Conservation (phyloP, 2,329 filamentous ascomycete species). For the Fusarium albidum region DNA sequence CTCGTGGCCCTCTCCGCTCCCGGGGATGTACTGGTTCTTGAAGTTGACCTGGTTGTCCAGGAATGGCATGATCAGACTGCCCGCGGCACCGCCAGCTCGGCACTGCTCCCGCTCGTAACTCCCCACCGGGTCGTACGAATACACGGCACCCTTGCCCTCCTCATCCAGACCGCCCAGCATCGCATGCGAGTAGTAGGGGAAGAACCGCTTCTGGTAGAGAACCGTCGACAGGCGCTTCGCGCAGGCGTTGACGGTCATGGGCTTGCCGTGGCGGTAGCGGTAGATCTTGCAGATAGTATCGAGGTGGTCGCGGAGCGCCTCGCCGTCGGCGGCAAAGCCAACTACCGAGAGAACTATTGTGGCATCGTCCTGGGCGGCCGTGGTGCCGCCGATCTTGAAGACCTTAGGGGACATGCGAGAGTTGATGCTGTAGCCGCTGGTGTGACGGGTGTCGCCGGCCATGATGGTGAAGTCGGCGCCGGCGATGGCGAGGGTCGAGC, state of each 20-base stretch:
- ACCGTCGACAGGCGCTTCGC: slow-evolving; percentile 95
- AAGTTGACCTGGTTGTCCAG: slow-evolving; percentile 99
- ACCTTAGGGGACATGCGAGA: slow-evolving; percentile 94
- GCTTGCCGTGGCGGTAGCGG: slow-evolving; percentile 96
- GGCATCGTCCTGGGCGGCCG: slow-evolving; percentile 82
- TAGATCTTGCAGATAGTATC: slow-evolving; percentile 99
- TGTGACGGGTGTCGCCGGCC: slow-evolving; percentile 95
- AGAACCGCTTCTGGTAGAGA: slow-evolving; percentile 97
- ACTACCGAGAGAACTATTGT: slow-evolving; percentile 92
- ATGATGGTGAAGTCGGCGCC: slow-evolving; percentile 95
- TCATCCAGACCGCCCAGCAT: slow-evolving; percentile 95
- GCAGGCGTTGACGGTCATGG: slow-evolving; percentile 93
- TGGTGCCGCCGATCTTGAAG: slow-evolving; percentile 95
- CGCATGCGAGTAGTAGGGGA: slow-evolving; percentile 96
- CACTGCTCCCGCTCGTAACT: slow-evolving; percentile 98
- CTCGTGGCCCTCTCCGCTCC: slow-evolving; percentile 83
- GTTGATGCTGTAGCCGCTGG: slow-evolving; percentile 98
- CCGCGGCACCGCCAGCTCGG: slow-evolving; percentile 89
- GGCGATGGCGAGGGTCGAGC: slow-evolving; percentile 93
- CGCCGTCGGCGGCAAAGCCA: slow-evolving; percentile 93
- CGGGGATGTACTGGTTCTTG: slow-evolving; percentile 97
- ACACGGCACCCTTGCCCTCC: slow-evolving; percentile 91
- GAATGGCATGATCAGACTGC: slow-evolving; percentile 98
- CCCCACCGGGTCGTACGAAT: slow-evolving; percentile 97
- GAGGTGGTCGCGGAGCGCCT: slow-evolving; percentile 91